Evolutionary conservation across 352 stramenopile genomes (phyloP).

Genomic region (Globisporangium irregulare): DNA sequence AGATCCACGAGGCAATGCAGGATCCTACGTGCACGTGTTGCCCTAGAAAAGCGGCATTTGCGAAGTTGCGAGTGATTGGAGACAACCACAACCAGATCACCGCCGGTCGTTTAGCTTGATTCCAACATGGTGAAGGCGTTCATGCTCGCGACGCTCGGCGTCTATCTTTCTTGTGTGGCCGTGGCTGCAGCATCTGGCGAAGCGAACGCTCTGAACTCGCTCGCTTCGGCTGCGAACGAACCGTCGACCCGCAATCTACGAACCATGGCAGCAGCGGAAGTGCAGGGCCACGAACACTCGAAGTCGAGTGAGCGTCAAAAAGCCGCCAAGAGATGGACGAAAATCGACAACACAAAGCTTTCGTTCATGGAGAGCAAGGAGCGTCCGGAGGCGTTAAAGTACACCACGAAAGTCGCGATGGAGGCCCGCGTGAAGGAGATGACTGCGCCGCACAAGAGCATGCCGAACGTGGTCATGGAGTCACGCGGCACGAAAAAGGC

Average conservation of each 20-base stretch:
- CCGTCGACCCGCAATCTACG: constrained; percentile 3
- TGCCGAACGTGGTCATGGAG: constrained; percentile 7
- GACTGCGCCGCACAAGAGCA: constrained; percentile 3
- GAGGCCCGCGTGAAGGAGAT: constrained; percentile 3
- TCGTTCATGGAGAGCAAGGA: background rate
- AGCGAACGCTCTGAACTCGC: background rate
- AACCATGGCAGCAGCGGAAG: background rate
- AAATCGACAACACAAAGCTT: background rate
- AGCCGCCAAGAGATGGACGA: background rate
- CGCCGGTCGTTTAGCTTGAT: background rate
- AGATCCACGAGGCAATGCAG: background rate
- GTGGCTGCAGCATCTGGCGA: background rate
- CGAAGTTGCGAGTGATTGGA: background rate
- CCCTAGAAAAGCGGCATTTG: background rate
- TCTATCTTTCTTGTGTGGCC: constrained; percentile 1
- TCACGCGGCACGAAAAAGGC: constrained; percentile 2
- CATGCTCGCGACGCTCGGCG: constrained; percentile 2
- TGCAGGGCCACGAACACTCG: background rate
- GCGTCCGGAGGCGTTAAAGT: background rate
- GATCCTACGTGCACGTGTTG: background rate
- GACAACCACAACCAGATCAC: background rate
- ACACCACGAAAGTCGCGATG: background rate
- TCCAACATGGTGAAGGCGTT: constrained; percentile 4
- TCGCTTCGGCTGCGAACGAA: background rate
- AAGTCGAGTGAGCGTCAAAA: background rate